Conservation (phyloP, 306 rosid genomes). For the Vigna angularis region DNA sequence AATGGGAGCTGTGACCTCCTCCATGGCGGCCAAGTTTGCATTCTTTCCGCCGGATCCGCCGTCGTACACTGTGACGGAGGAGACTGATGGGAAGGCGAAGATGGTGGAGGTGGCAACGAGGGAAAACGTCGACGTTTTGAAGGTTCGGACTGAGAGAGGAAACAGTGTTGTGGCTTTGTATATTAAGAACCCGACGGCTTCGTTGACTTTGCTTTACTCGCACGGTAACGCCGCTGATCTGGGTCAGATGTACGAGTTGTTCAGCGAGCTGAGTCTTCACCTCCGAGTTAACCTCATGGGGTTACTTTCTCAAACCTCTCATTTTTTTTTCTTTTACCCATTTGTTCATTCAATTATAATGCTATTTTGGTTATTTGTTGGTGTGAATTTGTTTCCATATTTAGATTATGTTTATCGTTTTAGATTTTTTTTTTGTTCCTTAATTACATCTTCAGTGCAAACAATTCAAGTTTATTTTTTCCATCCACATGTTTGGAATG, state of each 20-base stretch:
- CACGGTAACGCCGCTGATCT: conserved; percentile 42
- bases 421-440: neutral
- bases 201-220: conserved; percentile 36
- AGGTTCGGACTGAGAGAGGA: conserved; percentile 30
- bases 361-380: neutral
- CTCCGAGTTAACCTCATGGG: conserved; percentile 41
- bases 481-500: neutral
- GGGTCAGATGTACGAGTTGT: conserved; percentile 42
- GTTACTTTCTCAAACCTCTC: neutral
- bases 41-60: conserved; percentile 40
- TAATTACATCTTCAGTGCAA: no score
- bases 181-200: conserved; percentile 26
- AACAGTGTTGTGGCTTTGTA: conserved; percentile 30
- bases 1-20: conserved; percentile 38
- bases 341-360: neutral
- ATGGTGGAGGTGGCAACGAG: conserved; percentile 31
- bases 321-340: no score
- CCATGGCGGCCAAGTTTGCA: conserved; percentile 39
- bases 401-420: neutral
- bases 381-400: neutral
- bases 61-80: conserved; percentile 30
- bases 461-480: no score
- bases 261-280: conserved; percentile 31
- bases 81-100: neutral
- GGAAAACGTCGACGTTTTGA: conserved; percentile 34